phyloP scores from a whole-genome alignment of 768 basidiomycete genomes.

The Daedalea quercina region DNA sequence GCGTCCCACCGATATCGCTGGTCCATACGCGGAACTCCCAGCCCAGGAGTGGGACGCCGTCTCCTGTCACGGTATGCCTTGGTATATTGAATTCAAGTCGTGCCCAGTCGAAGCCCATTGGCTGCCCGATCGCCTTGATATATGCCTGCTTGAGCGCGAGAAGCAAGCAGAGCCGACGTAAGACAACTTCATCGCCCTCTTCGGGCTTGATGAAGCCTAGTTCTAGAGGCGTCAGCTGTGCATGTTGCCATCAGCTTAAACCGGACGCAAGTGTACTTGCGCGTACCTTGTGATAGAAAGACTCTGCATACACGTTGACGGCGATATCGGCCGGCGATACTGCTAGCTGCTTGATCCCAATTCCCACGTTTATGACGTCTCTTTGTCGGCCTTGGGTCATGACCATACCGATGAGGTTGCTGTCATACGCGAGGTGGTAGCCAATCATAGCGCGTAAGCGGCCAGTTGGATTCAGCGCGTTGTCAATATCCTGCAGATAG shows the following conservation, averaged over 20 bases:
- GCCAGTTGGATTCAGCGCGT: conserved; percentile 52
- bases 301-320: conserved; percentile 62
- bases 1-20: conserved; percentile 62
- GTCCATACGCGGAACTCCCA: conserved; percentile 87
- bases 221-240: conserved; percentile 45
- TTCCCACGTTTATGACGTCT: conserved; percentile 75
- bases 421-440: conserved; percentile 64
- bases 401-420: conserved; percentile 74
- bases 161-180: conserved; percentile 71
- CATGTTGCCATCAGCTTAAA: background rate
- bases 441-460: conserved; percentile 72
- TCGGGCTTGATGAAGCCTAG: conserved; percentile 44
- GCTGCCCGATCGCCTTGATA: conserved; percentile 79
- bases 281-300: conserved; percentile 67
- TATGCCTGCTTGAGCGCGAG: conserved; percentile 78
- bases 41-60: conserved; percentile 61
- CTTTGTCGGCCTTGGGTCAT: conserved; percentile 75
- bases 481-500: conserved; percentile 41
- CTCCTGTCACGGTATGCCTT: conserved; percentile 53
- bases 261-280: background rate
- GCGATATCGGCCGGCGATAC: conserved; percentile 56
- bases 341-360: conserved; percentile 66
- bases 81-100: conserved; percentile 79
- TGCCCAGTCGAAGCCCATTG: conserved; percentile 73
- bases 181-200: conserved; percentile 53